Evolutionary conservation across 1,284 basidiomycete genomes (phyloP).

Genomic region (Singerocomus inundabilis): DNA sequence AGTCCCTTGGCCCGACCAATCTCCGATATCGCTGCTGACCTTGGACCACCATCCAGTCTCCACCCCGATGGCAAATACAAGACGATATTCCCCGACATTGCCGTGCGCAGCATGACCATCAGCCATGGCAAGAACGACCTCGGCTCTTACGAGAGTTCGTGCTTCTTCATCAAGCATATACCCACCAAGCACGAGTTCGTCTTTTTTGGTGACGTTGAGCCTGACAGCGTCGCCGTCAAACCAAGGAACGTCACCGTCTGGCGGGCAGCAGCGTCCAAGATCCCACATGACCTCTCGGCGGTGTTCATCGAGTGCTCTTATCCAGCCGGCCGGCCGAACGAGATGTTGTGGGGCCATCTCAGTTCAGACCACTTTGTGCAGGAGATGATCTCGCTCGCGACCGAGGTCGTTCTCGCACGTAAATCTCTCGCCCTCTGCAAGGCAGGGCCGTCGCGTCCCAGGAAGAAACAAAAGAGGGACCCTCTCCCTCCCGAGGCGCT

Average conservation of each 20-base stretch:
- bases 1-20: constrained; percentile 27
- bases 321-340: constrained; percentile 59
- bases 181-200: constrained; percentile 60
- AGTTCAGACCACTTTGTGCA: constrained; percentile 67
- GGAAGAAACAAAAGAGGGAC: constrained; percentile 49
- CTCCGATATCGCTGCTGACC: constrained; percentile 11
- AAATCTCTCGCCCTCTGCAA: constrained; percentile 13
- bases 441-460: constrained; percentile 35
- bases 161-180: constrained; percentile 73
- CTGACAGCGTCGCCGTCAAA: constrained; percentile 60
- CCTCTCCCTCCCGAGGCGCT: constrained; percentile 41
- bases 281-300: constrained; percentile 57
- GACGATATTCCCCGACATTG: constrained; percentile 51
- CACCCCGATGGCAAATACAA: constrained; percentile 49
- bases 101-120: constrained; percentile 64
- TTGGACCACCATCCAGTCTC: constrained; percentile 35
- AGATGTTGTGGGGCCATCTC: constrained; percentile 73
- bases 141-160: constrained; percentile 63
- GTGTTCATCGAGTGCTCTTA: constrained; percentile 88
- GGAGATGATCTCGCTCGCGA: constrained; percentile 65
- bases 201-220: constrained; percentile 84
- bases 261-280: constrained; percentile 67
- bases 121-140: constrained; percentile 63
- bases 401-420: constrained; percentile 55
- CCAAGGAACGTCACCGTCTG: constrained; percentile 66